Conservation (phyloP, 768 basidiomycete genomes). For the Leucosporidium creatinivorum region DNA sequence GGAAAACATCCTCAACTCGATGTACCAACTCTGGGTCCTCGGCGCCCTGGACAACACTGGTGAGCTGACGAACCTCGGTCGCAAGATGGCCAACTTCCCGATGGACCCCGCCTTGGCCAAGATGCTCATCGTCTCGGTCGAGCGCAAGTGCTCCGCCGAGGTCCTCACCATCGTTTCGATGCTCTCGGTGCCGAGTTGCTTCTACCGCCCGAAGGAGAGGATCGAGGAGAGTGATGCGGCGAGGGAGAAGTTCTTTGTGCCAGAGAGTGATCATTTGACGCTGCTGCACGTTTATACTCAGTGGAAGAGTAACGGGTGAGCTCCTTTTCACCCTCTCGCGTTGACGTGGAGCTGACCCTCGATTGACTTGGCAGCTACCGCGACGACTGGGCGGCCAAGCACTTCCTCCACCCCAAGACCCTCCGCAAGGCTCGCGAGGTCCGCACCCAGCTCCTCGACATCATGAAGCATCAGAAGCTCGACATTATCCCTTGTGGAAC, state of each 20-base stretch:
- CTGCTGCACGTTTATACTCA: slow-evolving; percentile 93
- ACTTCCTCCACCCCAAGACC: slow-evolving; percentile 94
- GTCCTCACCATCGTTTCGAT: slow-evolving; percentile 99
- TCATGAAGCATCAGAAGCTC: slow-evolving; percentile 99
- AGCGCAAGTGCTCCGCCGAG: slow-evolving; percentile 84
- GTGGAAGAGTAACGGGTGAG: slow-evolving; percentile 92
- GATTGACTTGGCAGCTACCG: slow-evolving; percentile 54
- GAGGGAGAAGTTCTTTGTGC: slow-evolving; percentile 95
- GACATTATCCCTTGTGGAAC: slow-evolving; percentile 83
- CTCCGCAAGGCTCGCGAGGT: slow-evolving; percentile 93
- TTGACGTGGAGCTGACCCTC: too few species aligned
- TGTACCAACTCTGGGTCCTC: slow-evolving; percentile 99
- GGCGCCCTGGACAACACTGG: slow-evolving; percentile 95
- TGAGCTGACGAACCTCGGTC: slow-evolving; percentile 82
- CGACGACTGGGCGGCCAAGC: slow-evolving; percentile 89
- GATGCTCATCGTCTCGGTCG: slow-evolving; percentile 93
- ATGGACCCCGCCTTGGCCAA: slow-evolving; percentile 98
- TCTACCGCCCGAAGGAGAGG: slow-evolving; percentile 92
- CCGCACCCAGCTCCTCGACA: slow-evolving; percentile 89
- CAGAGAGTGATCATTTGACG: slow-evolving; percentile 95
- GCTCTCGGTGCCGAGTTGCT: slow-evolving; percentile 95
- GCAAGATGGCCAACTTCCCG: slow-evolving; percentile 98
- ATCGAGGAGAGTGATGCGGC: slow-evolving; percentile 98
- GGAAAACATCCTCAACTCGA: slow-evolving; percentile 96
- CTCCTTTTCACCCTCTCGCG: slow-evolving; percentile 12